Evolutionary conservation across 148 eudicot genomes (phyloP), one percentile per base, ranked within the genome.

Genomic region (Camellia granthamiana): DNA sequence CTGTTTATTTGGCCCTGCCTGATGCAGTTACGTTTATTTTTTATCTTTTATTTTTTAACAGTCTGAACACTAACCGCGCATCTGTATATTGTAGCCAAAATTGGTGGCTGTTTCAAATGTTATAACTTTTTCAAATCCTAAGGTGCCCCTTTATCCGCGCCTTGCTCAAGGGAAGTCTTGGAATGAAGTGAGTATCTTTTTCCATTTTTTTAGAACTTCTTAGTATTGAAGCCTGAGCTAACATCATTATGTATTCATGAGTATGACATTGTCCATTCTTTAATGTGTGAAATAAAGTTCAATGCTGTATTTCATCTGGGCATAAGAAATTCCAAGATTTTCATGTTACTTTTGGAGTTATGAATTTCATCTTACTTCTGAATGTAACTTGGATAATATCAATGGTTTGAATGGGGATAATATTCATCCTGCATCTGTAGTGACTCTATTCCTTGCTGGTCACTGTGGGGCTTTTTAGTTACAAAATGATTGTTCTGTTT

Each of bases 121-220:
- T 69, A 84, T 94, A 63, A 70, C 87, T 2, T 94, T 94, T 85
- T 83, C 79, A 18, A 90, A 94, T 81, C 97, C 97, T 23, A 96
- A 92, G 86, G 98, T 90, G 30, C 99, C 91, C 21, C 86, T 89
- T 68, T 89, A 86, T 78, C 91, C 91, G 51, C 89, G 89, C 30
- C 91, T 89, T 69, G 87, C 91, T 18, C 52, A 84, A 15, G 91
- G 89, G 77, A 86, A 83, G 56, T 81, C 86, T 49, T 86, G 89
- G 89, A 42, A 87, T 61, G 86, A 85, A 87, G 91, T 89, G 81
- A 69, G 79, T 80, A 30, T 76, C 58, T 43, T 44, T 23, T 5
- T 46, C 13, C 7, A 4, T 60, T 14, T 11, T 2, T 16, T 18
- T 60, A 3, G 16, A 12, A 55, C 12, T 12, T 55, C 11, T 12